A percentile compares a stretch with the other conserved stretches of the same genome.
phyloP scores from a whole-genome alignment of 1,139 yeast species.

The Protomyces inouyei region DNA sequence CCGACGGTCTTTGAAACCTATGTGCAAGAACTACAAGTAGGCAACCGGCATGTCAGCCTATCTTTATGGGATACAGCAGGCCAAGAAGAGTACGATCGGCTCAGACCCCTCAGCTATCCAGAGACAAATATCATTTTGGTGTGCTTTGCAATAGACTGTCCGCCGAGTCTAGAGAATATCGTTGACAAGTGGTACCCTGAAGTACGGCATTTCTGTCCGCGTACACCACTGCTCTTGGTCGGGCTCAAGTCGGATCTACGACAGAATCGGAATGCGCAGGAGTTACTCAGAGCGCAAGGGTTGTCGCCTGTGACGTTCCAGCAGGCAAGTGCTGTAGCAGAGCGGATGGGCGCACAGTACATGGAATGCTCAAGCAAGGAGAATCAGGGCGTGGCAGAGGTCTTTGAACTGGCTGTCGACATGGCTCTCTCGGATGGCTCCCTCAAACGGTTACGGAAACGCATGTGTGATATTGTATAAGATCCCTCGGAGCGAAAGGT shows the following conservation, averaged over 20 bases:
- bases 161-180: constrained; percentile 64
- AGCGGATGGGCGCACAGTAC: constrained; percentile 68
- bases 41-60: constrained; percentile 57
- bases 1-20: constrained; percentile 89
- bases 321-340: constrained; percentile 47
- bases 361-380: constrained; percentile 73
- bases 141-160: constrained; percentile 67
- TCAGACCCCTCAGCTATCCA: constrained; percentile 77
- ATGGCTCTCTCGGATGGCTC: constrained; percentile 27
- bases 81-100: constrained; percentile 82
- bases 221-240: constrained; percentile 66
- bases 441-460: constrained; percentile 13
- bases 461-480: constrained; percentile 13
- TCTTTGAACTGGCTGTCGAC: constrained; percentile 48
- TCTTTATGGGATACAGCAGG: constrained; percentile 95
- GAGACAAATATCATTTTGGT: constrained; percentile 70
- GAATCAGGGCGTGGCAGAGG: constrained; percentile 59
- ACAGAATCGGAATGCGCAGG: constrained; percentile 39
- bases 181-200: constrained; percentile 85
- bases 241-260: constrained; percentile 73
- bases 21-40: constrained; percentile 52
- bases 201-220: constrained; percentile 75
- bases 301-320: constrained; percentile 51
- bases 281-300: constrained; percentile 35
- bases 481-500: background rate